Percentiles rank a stretch among this genome's conserved stretches.
Evolutionary conservation across 2,329 filamentous ascomycete genomes (phyloP).

Genomic region (Trichophaea hybrida): DNA sequence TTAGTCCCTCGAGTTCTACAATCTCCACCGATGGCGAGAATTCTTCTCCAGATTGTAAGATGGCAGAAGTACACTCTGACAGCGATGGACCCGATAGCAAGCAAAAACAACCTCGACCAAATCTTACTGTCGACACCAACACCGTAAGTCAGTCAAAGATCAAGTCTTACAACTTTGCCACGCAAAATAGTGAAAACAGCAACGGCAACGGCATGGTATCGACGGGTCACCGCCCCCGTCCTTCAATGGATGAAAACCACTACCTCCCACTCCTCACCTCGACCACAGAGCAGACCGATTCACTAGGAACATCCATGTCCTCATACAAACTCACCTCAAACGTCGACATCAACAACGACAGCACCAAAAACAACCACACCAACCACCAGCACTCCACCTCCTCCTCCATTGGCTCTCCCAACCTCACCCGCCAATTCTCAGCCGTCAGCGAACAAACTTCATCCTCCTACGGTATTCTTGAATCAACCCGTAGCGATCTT

Average conservation of each 20-base stretch:
- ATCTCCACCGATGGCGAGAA: conserved; percentile 25
- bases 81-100: neutral
- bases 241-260: conserved; percentile 1
- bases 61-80: neutral
- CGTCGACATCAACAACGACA: conserved; percentile 4
- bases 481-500: conserved; percentile 13
- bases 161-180: conserved; percentile 10
- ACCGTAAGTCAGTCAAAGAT: conserved; percentile 9
- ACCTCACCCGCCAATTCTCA: conserved; percentile 21
- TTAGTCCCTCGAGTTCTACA: conserved; percentile 23
- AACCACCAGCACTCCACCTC: conserved; percentile 7
- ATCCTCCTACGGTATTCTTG: conserved; percentile 20
- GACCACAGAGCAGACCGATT: neutral
- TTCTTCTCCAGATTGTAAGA: neutral
- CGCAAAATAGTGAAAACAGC: conserved; percentile 8
- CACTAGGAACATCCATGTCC: conserved; percentile 5
- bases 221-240: neutral
- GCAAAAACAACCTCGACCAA: neutral
- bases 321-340: conserved; percentile 7
- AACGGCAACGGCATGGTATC: conserved; percentile 11
- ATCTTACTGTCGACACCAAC: conserved; percentile 8
- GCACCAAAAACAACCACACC: conserved; percentile 5
- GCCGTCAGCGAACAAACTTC: conserved; percentile 23
- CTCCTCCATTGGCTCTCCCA: conserved; percentile 5
- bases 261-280: neutral